phyloP scores from a whole-genome alignment of 1,139 yeast species.

The Yamadazyma blattariae region DNA sequence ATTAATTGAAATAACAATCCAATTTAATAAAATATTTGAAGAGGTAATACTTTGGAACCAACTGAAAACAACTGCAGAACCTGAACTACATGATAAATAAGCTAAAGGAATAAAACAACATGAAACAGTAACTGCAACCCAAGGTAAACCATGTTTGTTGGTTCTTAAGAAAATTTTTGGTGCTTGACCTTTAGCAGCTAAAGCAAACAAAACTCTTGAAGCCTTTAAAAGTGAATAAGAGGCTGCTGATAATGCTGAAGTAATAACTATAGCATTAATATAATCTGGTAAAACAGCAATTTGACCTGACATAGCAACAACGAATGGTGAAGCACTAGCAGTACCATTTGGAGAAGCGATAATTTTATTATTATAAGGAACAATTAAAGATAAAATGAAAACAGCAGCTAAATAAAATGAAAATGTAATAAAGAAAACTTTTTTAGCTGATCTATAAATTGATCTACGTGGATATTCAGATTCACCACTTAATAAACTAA shows the following conservation, averaged over 20 bases:
- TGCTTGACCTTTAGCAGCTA: conserved; percentile 37
- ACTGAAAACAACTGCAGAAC: conserved; percentile 39
- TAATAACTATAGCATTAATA: conserved; percentile 50
- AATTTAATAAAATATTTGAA: conserved; percentile 40
- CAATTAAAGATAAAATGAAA: conserved; percentile 44
- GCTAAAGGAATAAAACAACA: conserved; percentile 58
- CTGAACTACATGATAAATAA: conserved; percentile 31
- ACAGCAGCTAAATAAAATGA: conserved; percentile 52
- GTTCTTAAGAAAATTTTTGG: conserved; percentile 34
- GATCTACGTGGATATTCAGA: conserved; percentile 65
- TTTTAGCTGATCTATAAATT: conserved; percentile 70
- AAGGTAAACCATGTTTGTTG: conserved; percentile 37
- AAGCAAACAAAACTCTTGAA: conserved; percentile 49
- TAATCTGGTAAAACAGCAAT: conserved; percentile 42
- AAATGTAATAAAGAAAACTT: conserved; percentile 67
- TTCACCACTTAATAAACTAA: conserved; percentile 86
- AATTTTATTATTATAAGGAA: conserved; percentile 34
- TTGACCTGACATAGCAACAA: conserved; percentile 38
- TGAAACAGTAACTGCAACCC: conserved; percentile 35
- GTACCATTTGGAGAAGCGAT: conserved; percentile 27
- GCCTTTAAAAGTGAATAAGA: conserved; percentile 53
- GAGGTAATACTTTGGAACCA: conserved; percentile 42
- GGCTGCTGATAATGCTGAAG: conserved; percentile 51
- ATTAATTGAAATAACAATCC: conserved; percentile 31
- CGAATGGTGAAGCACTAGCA: conserved; percentile 39